Evolutionary conservation across 345 rosid species (phyloP), one percentile per base, ranked within the genome.

Genomic region (Abelmoschus esculentus): DNA sequence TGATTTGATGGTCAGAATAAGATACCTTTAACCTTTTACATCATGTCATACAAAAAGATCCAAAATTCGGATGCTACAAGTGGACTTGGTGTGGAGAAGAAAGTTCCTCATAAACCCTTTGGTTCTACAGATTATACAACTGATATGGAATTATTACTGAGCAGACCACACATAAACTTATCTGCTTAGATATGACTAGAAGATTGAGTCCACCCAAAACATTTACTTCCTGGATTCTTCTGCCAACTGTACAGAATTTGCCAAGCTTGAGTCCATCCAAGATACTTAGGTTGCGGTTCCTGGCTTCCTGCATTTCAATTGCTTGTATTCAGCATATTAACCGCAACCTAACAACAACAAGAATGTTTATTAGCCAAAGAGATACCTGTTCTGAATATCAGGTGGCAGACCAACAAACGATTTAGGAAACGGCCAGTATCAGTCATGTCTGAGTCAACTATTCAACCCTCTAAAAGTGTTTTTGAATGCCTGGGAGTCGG

Each of bases 131-230:
- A 44, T 46, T 47, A 36, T 2, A 46, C 26, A 60, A 49, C n/a
- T 61, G 13, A 44, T 70, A 54, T 38, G 13, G 28, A 34, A 36
- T 63, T 26, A 57, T 62, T 50, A 26, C 26, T 6, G 29, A 58
- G 56, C 44, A 29, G 22, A 66, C 17, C 42, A 17, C 5, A 42
- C 28, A 40, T 19, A 10, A 57, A 71, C 49, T 70, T 71, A 89
- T 97, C 90, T 91, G 99, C 86, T 91, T 91, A 70, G n/a, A n/a
- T n/a, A n/a, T n/a, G n/a, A n/a, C n/a, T n/a, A n/a, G 96, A 81
- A 95, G 90, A 87, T 88, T 91, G 68, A 95, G 89, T 67, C 99
- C 99, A 67, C 99, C 99, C 77, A 95, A 84, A 75, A 95, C 89
- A 67, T 88, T 88, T 26, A 95, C 96, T 88, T 91, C 97, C 62